Evolutionary conservation across 2,329 filamentous ascomycete genomes (phyloP).

Genomic region (Aureobasidium sp.): DNA sequence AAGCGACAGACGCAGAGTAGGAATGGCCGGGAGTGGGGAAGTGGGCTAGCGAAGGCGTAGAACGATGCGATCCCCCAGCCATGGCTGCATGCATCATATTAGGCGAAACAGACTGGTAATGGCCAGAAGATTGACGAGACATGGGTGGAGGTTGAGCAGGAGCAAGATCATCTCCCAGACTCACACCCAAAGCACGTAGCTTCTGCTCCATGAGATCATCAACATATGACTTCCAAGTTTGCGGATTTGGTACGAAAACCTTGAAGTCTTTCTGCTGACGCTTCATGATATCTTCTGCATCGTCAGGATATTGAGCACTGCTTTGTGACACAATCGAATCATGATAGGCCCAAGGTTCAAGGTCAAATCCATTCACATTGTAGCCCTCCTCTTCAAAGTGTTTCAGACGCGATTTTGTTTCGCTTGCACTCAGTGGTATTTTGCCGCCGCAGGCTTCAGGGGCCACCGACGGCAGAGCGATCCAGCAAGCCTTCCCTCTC

Average conservation of each 20-base stretch:
- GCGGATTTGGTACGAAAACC: constrained; percentile 64
- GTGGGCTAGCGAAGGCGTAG: constrained; percentile 43
- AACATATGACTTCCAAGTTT: constrained; percentile 72
- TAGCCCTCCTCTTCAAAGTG: constrained; percentile 66
- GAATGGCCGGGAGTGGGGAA: constrained; percentile 41
- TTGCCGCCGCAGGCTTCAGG: constrained; percentile 36
- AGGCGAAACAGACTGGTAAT: constrained; percentile 75
- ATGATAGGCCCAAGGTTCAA: constrained; percentile 36
- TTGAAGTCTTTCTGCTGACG: constrained; percentile 47
- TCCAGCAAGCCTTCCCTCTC: constrained; percentile 39
- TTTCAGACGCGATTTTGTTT: constrained; percentile 55
- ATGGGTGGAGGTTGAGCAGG: constrained; percentile 49
- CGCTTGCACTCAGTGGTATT: constrained; percentile 40
- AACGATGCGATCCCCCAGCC: constrained; percentile 16
- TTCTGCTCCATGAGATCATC: constrained; percentile 83
- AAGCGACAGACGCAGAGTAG: constrained; percentile 59
- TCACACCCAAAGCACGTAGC: constrained; percentile 82
- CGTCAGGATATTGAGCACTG: constrained; percentile 59
- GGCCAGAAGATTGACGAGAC: constrained; percentile 65
- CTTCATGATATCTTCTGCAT: constrained; percentile 52
- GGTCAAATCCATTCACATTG: constrained; percentile 59
- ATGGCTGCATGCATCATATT: constrained; percentile 52
- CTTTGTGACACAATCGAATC: constrained; percentile 46
- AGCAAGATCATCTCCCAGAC: constrained; percentile 62
- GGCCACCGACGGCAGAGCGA: constrained; percentile 38